phyloP scores from a whole-genome alignment of 106 monocot species.

The Dendrobium nobile region DNA sequence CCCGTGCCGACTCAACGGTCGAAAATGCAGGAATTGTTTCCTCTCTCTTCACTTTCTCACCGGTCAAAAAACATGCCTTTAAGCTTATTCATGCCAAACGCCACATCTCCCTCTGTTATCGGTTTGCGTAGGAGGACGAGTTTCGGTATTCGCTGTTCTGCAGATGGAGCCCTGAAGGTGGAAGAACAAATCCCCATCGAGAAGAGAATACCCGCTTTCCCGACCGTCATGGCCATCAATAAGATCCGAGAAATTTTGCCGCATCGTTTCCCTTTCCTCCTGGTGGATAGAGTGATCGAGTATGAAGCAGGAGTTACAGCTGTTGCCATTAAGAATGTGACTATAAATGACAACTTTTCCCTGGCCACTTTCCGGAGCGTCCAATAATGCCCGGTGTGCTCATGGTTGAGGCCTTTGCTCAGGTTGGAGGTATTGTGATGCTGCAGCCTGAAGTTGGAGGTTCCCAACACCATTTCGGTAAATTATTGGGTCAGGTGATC shows the following conservation, averaged over 20 bases:
- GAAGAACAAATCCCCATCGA: conserved; percentile 52
- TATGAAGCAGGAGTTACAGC: conserved; percentile 74
- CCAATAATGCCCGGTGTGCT: conserved; percentile 99
- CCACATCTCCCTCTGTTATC: neutral
- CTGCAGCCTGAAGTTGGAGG: conserved; percentile 84
- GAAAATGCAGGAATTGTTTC: neutral
- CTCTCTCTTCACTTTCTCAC: neutral
- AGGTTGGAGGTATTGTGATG: conserved; percentile 92
- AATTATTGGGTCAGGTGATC: too few species aligned
- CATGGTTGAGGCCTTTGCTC: conserved; percentile 98
- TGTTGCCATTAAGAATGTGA: conserved; percentile 94
- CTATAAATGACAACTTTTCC: conserved; percentile 95
- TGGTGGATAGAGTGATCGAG: conserved; percentile 98
- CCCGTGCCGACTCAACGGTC: neutral
- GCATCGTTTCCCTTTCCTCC: conserved; percentile 85
- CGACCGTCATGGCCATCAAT: conserved; percentile 83
- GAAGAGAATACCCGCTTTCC: conserved; percentile 58
- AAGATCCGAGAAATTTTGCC: conserved; percentile 86
- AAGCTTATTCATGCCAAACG: neutral
- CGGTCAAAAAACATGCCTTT: neutral
- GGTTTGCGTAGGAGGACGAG: neutral
- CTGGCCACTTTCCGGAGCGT: conserved; percentile 91
- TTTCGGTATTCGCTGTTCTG: neutral
- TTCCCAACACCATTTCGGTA: conserved; percentile 83
- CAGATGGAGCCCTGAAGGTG: conserved; percentile 9